Percentiles rank a stretch among this genome's conserved stretches.
phyloP scores from a whole-genome alignment of 2,329 filamentous ascomycete species.

The Pyrenophora teres region DNA sequence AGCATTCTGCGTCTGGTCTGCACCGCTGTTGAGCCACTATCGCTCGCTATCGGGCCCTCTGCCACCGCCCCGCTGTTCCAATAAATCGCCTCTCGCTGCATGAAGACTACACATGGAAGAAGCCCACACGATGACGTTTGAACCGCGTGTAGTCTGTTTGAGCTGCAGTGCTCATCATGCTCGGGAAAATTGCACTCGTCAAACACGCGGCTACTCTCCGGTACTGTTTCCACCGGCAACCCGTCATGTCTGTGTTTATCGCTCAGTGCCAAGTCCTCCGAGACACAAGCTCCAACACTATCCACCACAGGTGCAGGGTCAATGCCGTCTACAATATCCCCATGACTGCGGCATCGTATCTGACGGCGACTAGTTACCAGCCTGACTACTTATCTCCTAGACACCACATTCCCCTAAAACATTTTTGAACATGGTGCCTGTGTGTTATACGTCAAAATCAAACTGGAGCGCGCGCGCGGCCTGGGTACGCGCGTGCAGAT shows the following conservation, averaged over 20 bases:
- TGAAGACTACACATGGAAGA: conserved; percentile 5
- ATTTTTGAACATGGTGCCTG: background rate
- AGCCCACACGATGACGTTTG: conserved; percentile 15
- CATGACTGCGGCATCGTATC: too few relatives aligned
- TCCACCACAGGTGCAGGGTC: too few relatives aligned
- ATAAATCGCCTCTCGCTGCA: conserved; percentile 8
- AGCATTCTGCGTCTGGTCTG: background rate
- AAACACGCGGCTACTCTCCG: background rate
- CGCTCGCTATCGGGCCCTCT: conserved; percentile 2
- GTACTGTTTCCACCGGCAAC: conserved; percentile 9
- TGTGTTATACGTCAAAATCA: background rate
- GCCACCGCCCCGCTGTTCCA: conserved; percentile 9
- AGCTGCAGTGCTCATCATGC: background rate
- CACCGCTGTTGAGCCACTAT: conserved; percentile 6
- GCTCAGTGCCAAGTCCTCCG: background rate
- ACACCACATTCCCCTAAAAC: background rate
- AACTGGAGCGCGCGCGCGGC: conserved; percentile 3
- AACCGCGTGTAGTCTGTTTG: conserved; percentile 5
- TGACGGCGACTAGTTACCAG: too few relatives aligned
- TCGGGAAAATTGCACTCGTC: background rate
- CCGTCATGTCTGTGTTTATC: background rate
- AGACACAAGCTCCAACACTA: background rate
- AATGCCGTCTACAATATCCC: too few relatives aligned
- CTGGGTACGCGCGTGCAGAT: conserved; percentile 3
- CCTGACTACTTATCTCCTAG: too few relatives aligned